phyloP scores from a whole-genome alignment of 1,284 basidiomycete genomes.

The Gomphus sp. region DNA sequence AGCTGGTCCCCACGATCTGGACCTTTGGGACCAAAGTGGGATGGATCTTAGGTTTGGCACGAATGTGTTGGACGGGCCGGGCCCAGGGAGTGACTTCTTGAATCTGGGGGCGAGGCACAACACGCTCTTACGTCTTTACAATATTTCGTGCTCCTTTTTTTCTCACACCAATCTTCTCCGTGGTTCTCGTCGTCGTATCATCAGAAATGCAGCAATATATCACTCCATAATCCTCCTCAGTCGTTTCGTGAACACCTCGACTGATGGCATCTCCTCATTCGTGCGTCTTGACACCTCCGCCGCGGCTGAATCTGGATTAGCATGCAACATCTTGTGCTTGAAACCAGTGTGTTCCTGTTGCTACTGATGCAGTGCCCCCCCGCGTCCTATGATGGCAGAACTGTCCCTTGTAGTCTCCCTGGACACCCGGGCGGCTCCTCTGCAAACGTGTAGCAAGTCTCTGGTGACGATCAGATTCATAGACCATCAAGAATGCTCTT shows the following conservation, averaged over 20 bases:
- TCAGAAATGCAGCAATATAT: not conserved
- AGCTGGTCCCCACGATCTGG: not conserved
- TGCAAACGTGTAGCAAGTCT: not conserved
- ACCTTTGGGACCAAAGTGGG: not conserved
- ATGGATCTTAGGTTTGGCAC: not conserved
- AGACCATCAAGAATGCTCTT: not conserved
- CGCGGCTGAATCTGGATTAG: not conserved
- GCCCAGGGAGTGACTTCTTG: not conserved
- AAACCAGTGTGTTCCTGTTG: not conserved
- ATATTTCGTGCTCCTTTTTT: not conserved
- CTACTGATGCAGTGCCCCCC: not conserved
- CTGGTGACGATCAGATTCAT: not conserved
- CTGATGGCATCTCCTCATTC: not conserved
- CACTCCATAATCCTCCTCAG: not conserved
- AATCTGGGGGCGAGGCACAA: not conserved
- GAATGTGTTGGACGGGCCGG: not conserved
- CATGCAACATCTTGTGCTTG: not conserved
- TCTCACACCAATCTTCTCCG: conserved; percentile 1
- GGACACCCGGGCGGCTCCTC: too few species aligned
- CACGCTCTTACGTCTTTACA: not conserved
- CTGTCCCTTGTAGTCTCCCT: too few species aligned
- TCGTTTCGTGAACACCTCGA: not conserved
- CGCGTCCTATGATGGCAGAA: too few species aligned
- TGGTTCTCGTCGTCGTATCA: not conserved
- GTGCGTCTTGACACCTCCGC: not conserved